Conservation (phyloP, 2,329 filamentous ascomycete species). For the Cordyceps cicadae region DNA sequence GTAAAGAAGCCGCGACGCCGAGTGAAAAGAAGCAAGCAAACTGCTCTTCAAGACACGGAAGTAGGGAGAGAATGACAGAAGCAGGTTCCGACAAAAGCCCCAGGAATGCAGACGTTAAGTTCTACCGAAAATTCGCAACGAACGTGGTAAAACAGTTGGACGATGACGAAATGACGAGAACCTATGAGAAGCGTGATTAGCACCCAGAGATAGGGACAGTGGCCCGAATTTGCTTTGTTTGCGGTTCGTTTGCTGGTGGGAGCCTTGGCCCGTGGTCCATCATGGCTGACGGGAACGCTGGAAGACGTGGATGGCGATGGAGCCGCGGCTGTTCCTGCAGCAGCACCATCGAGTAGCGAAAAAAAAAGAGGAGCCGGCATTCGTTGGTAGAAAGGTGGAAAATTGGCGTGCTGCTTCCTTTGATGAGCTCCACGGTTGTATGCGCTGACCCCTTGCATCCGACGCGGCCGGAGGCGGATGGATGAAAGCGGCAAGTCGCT, state of each 20-base stretch:
- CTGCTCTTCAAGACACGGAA: slow-evolving; percentile 9
- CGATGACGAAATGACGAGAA: slow-evolving; percentile 35
- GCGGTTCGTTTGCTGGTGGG: slow-evolving; percentile 8
- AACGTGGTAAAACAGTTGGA: slow-evolving; percentile 31
- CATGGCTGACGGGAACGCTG: slow-evolving; percentile 9
- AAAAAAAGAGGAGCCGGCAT: neutral
- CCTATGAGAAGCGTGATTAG: slow-evolving; percentile 23
- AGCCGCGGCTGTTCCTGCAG: neutral
- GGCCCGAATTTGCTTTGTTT: neutral
- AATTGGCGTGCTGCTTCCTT: neutral
- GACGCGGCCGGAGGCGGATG: neutral
- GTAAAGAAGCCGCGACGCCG: slow-evolving; percentile 12
- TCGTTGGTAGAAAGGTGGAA: neutral
- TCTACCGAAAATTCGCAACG: slow-evolving; percentile 33
- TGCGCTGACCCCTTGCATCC: neutral
- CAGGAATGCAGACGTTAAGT: slow-evolving; percentile 24
- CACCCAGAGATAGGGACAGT: neutral
- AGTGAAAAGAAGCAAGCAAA: slow-evolving; percentile 8
- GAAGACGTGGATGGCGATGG: slow-evolving; percentile 1
- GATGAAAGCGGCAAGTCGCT: neutral
- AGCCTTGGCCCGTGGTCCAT: neutral
- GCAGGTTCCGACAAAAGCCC: slow-evolving; percentile 18
- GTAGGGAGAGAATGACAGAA: slow-evolving; percentile 19
- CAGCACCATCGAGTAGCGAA: neutral
- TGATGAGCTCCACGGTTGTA: neutral